Evolutionary conservation across 2,329 filamentous ascomycete genomes (phyloP), one percentile per base, ranked within the genome.

Genomic region (Cladosporium phlei): DNA sequence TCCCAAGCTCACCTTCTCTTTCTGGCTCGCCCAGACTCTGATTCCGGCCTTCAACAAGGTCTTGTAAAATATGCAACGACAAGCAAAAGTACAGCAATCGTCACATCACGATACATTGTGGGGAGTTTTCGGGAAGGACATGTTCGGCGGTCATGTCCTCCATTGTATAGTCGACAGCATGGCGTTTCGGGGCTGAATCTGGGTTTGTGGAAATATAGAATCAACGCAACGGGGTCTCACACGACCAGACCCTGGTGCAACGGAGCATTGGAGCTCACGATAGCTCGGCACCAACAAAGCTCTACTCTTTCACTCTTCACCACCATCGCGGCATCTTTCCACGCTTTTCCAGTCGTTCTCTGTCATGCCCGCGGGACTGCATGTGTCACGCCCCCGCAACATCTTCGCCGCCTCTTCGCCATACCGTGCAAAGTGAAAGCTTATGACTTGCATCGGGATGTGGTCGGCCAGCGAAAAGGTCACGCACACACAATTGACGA

Each of bases 11-110:
- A 93, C 97, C 53, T 98, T 98, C 77, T 96, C 90, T 52, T 98
- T 98, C 83, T 98, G 93, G 93, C 82, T 98, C 65, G 93, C 93
- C 48, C 93, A 98, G 77, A 97, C 93, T 22, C 76, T 98, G 61
- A 98, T 98, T 65, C 93, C 93, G 42, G 85, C 89, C 29, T 97
- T 97, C 69, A 87, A 80, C 62, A 80, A 82, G 68, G 66, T 82
- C 49, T 70, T 82, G 66, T 81, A 75, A 52, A 25, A 27, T 32
- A 29, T 20, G 14, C 19, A n/a, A 29, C 22, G n/a, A n/a, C 5
- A 24, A 20, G 14, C 20, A 12, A 14, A 22, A 22, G 19, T 24
- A 29, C 17, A 39, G 17, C 37, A 38, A 20, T 39, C n/a, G 25
- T 20, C 12, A 25, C 28, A 39, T 19, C 24, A 28, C 25, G 37